These are phyloP conservation scores for Orbilia ellipsospora DNA, from an alignment of 2,329 filamentous ascomycete genomes.

Conservation along the genomic window DNA sequence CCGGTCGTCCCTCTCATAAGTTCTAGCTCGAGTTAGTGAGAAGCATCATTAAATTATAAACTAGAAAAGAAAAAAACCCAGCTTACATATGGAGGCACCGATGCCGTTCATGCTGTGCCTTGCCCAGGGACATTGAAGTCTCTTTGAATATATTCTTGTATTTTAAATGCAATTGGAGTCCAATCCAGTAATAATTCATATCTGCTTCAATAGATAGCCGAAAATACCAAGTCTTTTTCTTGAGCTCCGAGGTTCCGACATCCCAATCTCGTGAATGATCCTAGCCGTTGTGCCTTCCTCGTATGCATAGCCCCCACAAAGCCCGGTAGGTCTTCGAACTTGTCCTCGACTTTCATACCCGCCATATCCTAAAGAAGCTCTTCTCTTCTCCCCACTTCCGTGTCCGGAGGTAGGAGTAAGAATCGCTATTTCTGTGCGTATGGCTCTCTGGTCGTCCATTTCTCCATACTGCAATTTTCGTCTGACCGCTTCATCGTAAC, in stretches of 20 bases:
- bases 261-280: no score
- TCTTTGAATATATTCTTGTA: constrained; percentile 9
- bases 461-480: background rate
- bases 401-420: background rate
- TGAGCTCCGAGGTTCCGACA: no score
- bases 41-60: no score
- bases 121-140: background rate
- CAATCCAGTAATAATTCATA: no score
- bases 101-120: no score
- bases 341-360: constrained; percentile 19
- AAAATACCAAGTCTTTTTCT: no score
- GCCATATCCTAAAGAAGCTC: constrained; percentile 13
- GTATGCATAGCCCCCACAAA: constrained; percentile 32
- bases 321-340: constrained; percentile 22
- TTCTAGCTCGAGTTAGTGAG: no score
- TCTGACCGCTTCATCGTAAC: constrained; percentile 16
- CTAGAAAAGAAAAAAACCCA: no score
- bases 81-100: no score
- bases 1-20: no score
- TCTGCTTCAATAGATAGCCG: no score
- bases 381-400: constrained; percentile 9
- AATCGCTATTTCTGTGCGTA: background rate
- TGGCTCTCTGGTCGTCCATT: constrained; percentile 6
- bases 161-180: no score
- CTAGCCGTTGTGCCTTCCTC: background rate